phyloP scores from a whole-genome alignment of 768 basidiomycete genomes.

The Russula sp. region DNA sequence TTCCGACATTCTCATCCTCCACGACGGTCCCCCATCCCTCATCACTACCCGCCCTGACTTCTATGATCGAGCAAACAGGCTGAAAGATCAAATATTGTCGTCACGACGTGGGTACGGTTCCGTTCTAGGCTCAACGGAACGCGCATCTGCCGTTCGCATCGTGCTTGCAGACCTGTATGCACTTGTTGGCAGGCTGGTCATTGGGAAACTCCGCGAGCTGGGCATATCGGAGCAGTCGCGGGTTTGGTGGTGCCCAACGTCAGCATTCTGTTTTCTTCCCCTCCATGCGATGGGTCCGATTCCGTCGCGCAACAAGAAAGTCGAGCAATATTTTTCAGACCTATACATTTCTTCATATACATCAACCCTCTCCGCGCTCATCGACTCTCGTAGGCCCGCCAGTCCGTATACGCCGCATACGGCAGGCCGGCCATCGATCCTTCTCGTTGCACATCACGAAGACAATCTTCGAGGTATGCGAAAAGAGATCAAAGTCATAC shows the following conservation, averaged over 20 bases:
- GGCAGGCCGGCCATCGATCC: not conserved
- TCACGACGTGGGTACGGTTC: not conserved
- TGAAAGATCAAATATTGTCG: not conserved
- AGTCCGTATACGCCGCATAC: too few relatives aligned
- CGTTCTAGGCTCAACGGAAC: not conserved
- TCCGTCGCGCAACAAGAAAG: not conserved
- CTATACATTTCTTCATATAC: constrained; percentile 6
- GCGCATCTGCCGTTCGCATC: not conserved
- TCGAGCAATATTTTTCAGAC: constrained; percentile 1
- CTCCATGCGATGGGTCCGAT: constrained; percentile 19
- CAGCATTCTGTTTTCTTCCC: constrained; percentile 12
- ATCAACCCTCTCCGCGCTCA: not conserved
- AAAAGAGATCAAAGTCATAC: not conserved
- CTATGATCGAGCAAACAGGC: not conserved
- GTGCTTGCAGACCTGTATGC: constrained; percentile 3
- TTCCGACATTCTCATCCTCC: constrained; percentile 11
- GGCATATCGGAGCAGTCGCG: constrained; percentile 4
- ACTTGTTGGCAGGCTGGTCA: not conserved
- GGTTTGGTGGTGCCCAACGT: constrained; percentile 5
- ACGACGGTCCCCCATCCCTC: not conserved
- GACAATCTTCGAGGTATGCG: not conserved
- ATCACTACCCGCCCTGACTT: not conserved
- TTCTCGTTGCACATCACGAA: constrained; percentile 1
- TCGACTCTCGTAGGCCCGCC: not conserved
- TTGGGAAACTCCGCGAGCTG: not conserved